A percentile compares a stretch with the other conserved stretches of the same genome.
Evolutionary conservation across 345 rosid genomes (phyloP).

Genomic region (Mangifera indica): DNA sequence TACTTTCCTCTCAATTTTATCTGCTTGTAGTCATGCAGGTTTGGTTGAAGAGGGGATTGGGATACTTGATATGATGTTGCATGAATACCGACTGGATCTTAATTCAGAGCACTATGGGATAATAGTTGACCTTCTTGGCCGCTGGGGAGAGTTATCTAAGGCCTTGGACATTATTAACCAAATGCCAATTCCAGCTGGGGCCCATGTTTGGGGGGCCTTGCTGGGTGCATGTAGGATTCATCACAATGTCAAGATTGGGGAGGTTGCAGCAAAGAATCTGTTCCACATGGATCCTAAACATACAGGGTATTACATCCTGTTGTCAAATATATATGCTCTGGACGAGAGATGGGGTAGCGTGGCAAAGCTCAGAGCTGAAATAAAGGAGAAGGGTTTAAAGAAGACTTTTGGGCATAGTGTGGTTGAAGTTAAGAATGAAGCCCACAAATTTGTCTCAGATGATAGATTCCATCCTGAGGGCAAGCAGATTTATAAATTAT

Average conservation of each 20-base stretch:
- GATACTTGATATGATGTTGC: constrained; percentile 45
- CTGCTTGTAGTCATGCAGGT: constrained; percentile 66
- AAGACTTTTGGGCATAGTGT: constrained; percentile 43
- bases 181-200: constrained; percentile 47
- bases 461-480: constrained; percentile 39
- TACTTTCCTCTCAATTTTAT: constrained; percentile 50
- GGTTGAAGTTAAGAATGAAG: constrained; percentile 36
- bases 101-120: constrained; percentile 52
- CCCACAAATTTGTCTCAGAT: constrained; percentile 49
- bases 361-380: constrained; percentile 38
- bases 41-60: constrained; percentile 43
- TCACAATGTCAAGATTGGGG: constrained; percentile 51
- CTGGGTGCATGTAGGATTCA: constrained; percentile 64
- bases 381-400: constrained; percentile 47
- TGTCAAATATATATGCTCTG: constrained; percentile 58
- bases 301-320: constrained; percentile 50
- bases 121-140: constrained; percentile 65
- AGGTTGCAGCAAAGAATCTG: constrained; percentile 42
- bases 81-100: constrained; percentile 31
- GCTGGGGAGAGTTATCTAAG: constrained; percentile 40
- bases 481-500: constrained; percentile 39
- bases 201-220: constrained; percentile 50
- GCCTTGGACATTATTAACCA: constrained; percentile 38
- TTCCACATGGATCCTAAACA: constrained; percentile 47
- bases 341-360: constrained; percentile 46